Base-by-base conservation (phyloP, 306 rosid genomes). In the Vachellia collinsii region DNA sequence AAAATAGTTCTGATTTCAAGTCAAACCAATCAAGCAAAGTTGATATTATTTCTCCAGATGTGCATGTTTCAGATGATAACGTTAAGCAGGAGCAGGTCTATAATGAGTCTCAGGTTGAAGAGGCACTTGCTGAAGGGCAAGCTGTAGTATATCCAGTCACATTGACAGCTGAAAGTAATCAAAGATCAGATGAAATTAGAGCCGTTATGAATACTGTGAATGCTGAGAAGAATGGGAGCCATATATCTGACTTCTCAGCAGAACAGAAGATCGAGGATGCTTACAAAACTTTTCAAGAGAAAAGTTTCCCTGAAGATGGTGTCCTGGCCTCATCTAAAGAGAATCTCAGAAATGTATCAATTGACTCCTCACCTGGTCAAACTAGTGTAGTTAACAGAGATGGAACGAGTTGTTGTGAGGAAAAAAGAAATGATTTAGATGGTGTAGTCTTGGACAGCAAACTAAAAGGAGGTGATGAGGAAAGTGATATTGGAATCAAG, bases 121-220 rank as follows among this genome's bases (percentile, higher is more conserved):
- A 83, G 61, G 85, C 83, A 70, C 78, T 54, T 43, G 78, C 48
- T 77, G 87, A 86, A 77, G 88, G 51, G 66, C 81, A 68, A 78
- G 73, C 70, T 76, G 87, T 61, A 81, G 48, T 68, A 36, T 64
- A 84, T 77, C 47, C 77, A 54, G 36, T 43, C 34, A 63, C 70
- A 61, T 38, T 47, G 58, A 69, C 61, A 62, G 82, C 41, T 39
- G 78, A 77, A 64, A 79, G 76, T 69, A 76, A 17, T 61, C 79
- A 51, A 43, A 72, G 56, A 53, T 61, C 76, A 46, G 85, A 81
- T 83, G 88, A 85, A 48, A 72, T 8, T 54, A 83, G 72, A 77
- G 50, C 70, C 65, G 50, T 85, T 53, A 46, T 75, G 44, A 77
- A 82, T 70, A 79, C 36, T 80, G 47, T 82, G 82, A 64, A 25